These are phyloP conservation scores for Coemansia sp. DNA, from an alignment of 192 early-diverging fungal genomes.

Conservation along the genomic window DNA sequence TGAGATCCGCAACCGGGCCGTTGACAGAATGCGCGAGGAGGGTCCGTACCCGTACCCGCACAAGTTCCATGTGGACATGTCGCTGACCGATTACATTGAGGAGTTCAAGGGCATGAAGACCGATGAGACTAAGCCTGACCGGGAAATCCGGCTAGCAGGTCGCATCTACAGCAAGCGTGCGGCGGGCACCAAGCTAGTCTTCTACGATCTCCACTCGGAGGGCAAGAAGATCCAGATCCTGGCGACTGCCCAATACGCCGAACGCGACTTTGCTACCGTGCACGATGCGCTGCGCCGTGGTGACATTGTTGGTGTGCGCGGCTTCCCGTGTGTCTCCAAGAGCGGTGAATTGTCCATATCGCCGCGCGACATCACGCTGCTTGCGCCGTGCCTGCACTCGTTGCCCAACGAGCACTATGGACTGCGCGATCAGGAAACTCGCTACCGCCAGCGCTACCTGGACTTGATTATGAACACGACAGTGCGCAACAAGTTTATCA, in stretches of 20 bases:
- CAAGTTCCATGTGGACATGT: constrained; percentile 93
- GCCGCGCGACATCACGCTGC: constrained; percentile 80
- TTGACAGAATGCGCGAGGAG: constrained; percentile 79
- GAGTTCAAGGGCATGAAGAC: constrained; percentile 72
- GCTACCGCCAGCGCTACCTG: constrained; percentile 97
- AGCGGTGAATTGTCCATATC: constrained; percentile 94
- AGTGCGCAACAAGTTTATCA: constrained; percentile 93
- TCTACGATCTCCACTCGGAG: constrained; percentile 95
- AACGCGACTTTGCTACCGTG: constrained; percentile 73
- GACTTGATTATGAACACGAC: constrained; percentile 98
- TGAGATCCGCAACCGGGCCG: constrained; percentile 88
- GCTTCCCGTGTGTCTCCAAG: constrained; percentile 90
- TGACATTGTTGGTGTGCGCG: constrained; percentile 93
- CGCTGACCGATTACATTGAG: constrained; percentile 81
- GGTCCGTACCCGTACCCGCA: constrained; percentile 95
- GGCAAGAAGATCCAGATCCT: constrained; percentile 94
- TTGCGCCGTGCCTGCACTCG: constrained; percentile 94
- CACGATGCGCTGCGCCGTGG: constrained; percentile 87
- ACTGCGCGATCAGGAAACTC: constrained; percentile 94
- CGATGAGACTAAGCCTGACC: constrained; percentile 66
- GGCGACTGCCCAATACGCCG: constrained; percentile 71
- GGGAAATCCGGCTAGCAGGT: constrained; percentile 79
- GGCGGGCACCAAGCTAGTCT: constrained; percentile 86
- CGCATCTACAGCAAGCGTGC: constrained; percentile 95
- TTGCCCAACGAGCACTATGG: constrained; percentile 94